Conservation (phyloP, 2,329 filamentous ascomycete species). For the Aspergillus pseudonomiae region DNA sequence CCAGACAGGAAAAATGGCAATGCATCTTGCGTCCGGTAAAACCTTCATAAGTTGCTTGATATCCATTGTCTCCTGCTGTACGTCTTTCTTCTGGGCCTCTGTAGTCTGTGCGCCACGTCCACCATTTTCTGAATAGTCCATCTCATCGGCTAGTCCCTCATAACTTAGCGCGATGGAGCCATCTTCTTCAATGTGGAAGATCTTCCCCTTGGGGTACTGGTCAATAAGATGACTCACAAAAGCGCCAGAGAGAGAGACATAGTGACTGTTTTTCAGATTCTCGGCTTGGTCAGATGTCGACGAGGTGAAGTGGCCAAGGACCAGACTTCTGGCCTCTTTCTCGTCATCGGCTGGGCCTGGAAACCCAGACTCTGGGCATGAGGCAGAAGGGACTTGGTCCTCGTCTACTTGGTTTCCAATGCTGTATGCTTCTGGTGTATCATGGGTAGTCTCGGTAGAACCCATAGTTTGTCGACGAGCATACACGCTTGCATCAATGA, state of each 20-base stretch:
- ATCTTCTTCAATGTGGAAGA: slow-evolving; percentile 27
- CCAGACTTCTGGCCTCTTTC: neutral
- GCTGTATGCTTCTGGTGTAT: neutral
- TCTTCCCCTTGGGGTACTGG: slow-evolving; percentile 24
- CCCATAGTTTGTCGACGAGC: slow-evolving; percentile 21
- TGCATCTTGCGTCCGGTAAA: slow-evolving; percentile 22
- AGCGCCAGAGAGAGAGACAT: slow-evolving; percentile 14
- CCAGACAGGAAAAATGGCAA: slow-evolving; percentile 33
- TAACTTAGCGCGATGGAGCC: slow-evolving; percentile 25
- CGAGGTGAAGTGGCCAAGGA: slow-evolving; percentile 22
- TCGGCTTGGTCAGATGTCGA: slow-evolving; percentile 5
- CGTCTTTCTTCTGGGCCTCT: slow-evolving; percentile 12
- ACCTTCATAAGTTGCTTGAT: slow-evolving; percentile 18
- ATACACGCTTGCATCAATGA: slow-evolving; percentile 10
- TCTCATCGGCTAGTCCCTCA: slow-evolving; percentile 22
- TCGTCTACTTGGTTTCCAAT: neutral
- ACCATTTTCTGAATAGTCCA: slow-evolving; percentile 7
- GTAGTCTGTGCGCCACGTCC: neutral
- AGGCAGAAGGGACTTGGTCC: neutral
- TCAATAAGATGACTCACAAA: slow-evolving; percentile 24
- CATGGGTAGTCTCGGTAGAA: neutral
- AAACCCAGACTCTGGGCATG: neutral
- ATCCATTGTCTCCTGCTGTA: slow-evolving; percentile 16
- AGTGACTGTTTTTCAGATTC: neutral
- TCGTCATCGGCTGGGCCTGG: neutral